Evolutionary conservation across 192 early-diverging fungal genomes (phyloP).

Genomic region (Coemansia furcata): DNA sequence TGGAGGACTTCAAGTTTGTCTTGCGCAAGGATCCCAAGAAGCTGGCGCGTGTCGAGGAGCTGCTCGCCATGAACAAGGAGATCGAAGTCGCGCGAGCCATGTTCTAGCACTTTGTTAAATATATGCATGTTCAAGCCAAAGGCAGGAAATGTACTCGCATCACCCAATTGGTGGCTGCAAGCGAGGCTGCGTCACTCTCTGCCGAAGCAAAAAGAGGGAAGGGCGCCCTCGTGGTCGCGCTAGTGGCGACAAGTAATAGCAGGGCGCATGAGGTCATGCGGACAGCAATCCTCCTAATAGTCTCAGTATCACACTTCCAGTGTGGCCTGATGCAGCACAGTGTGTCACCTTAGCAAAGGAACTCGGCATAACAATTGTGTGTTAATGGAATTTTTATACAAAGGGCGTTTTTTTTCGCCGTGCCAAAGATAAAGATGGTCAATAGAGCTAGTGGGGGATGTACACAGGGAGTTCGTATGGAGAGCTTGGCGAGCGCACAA

Average conservation of each 20-base stretch:
- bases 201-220: neutral
- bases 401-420: neutral
- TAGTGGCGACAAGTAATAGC: neutral
- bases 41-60: slow-evolving; percentile 48
- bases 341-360: neutral
- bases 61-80: slow-evolving; percentile 52
- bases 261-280: neutral
- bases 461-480: neutral
- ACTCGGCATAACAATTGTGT: neutral
- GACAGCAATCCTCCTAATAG: neutral
- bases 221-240: neutral
- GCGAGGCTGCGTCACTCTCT: neutral
- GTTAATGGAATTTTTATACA: neutral
- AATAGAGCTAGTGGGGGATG: neutral
- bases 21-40: slow-evolving; percentile 54
- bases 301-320: neutral
- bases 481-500: neutral
- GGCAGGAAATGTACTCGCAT: neutral
- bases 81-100: slow-evolving; percentile 40
- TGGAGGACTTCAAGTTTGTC: slow-evolving; percentile 51
- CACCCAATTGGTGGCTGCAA: neutral
- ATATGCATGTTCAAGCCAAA: neutral
- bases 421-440: neutral
- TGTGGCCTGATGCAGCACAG: neutral
- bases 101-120: slow-evolving; percentile 6